phyloP scores from a whole-genome alignment of 768 basidiomycete species.

The Phylloporus arenicola region DNA sequence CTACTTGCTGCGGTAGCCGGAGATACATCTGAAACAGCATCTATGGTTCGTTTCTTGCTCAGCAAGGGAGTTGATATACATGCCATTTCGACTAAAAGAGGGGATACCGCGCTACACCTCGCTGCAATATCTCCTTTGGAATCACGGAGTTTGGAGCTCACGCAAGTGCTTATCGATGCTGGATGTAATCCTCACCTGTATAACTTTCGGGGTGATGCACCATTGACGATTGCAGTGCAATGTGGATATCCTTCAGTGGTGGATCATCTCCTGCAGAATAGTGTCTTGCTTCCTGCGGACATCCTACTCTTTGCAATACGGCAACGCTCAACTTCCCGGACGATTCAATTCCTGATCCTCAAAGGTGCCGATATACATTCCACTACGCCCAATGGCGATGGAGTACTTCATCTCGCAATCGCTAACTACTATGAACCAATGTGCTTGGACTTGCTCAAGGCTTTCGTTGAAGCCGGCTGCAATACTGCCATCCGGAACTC shows the following conservation, averaged over 20 bases:
- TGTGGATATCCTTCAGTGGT: neutral
- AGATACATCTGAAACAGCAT: neutral
- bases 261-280: neutral
- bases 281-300: neutral
- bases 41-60: slow-evolving; percentile 4
- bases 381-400: neutral
- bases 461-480: too few relatives aligned
- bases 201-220: neutral
- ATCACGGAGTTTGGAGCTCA: neutral
- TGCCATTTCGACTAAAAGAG: neutral
- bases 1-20: neutral
- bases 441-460: too few relatives aligned
- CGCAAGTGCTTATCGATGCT: slow-evolving; percentile 1
- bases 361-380: neutral
- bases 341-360: neutral
- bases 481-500: too few relatives aligned
- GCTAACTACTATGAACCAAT: too few relatives aligned
- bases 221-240: neutral
- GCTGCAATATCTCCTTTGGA: neutral
- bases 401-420: neutral
- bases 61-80: neutral
- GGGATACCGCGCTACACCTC: neutral
- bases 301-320: neutral
- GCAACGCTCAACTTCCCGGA: neutral
- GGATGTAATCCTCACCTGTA: neutral